phyloP scores from a whole-genome alignment of 805 yeast species.

The Maudiozyma turicensis region DNA sequence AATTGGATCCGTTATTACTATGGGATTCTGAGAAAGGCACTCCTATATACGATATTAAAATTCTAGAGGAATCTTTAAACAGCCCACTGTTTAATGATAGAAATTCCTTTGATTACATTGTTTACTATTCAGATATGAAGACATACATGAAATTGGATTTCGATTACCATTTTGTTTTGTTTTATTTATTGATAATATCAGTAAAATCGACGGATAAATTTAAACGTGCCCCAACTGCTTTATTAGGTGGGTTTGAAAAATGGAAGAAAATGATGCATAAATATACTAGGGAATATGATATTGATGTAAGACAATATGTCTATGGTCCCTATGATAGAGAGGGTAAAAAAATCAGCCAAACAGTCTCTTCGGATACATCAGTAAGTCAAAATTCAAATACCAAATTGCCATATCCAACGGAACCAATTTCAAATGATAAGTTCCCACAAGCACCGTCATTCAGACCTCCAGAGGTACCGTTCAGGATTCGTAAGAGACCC shows the following conservation, averaged over 20 bases:
- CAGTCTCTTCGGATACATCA: background rate
- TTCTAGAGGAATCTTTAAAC: slow-evolving; percentile 22
- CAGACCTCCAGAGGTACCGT: slow-evolving; percentile 21
- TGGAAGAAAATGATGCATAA: slow-evolving; percentile 32
- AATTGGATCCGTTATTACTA: slow-evolving; percentile 32
- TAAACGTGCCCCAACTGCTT: slow-evolving; percentile 20
- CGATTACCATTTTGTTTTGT: slow-evolving; percentile 29
- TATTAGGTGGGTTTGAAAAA: slow-evolving; percentile 38
- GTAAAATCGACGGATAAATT: slow-evolving; percentile 4
- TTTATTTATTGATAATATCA: slow-evolving; percentile 21
- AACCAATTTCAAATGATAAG: background rate
- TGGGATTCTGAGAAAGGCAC: slow-evolving; percentile 21
- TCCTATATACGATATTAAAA: slow-evolving; percentile 27
- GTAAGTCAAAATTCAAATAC: background rate
- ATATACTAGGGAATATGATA: slow-evolving; percentile 17
- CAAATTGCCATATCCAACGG: background rate
- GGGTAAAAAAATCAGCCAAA: background rate
- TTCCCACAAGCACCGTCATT: slow-evolving; percentile 9
- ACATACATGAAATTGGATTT: slow-evolving; percentile 25
- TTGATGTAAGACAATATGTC: slow-evolving; percentile 18
- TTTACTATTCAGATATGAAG: slow-evolving; percentile 32
- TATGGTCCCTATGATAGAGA: slow-evolving; percentile 7
- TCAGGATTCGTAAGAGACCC: slow-evolving; percentile 16
- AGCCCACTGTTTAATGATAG: slow-evolving; percentile 24
- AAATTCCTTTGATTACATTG: slow-evolving; percentile 28